A percentile compares a stretch with the other conserved stretches of the same genome.
Evolutionary conservation across 2,329 filamentous ascomycete genomes (phyloP).

Genomic region (Penicillium sp.): DNA sequence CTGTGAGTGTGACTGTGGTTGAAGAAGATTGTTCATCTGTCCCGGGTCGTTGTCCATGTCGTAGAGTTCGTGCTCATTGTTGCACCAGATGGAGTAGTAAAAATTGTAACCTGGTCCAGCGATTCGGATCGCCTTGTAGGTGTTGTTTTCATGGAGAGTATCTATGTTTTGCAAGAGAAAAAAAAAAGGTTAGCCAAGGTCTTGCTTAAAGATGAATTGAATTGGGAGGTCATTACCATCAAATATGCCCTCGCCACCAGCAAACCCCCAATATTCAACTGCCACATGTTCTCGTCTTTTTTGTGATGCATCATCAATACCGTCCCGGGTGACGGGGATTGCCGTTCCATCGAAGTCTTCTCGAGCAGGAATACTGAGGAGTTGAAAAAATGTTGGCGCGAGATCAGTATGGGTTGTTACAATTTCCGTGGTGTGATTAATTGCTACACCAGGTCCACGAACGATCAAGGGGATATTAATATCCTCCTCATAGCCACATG

Average conservation of each 20-base stretch:
- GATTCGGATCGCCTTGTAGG: slow-evolving; percentile 59
- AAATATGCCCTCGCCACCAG: slow-evolving; percentile 23
- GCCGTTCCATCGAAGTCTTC: slow-evolving; percentile 55
- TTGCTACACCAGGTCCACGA: slow-evolving; percentile 53
- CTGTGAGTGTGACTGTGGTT: no score
- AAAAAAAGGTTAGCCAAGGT: no score
- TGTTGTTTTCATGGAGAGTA: slow-evolving; percentile 45
- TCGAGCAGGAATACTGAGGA: slow-evolving; percentile 33
- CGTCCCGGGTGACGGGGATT: slow-evolving; percentile 40
- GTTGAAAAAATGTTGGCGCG: slow-evolving; percentile 55
- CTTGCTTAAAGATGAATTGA: no score
- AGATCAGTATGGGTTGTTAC: slow-evolving; percentile 62
- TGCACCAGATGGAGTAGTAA: slow-evolving; percentile 68
- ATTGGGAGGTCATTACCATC: slow-evolving; percentile 25
- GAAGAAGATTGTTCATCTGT: neutral
- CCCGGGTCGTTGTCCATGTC: slow-evolving; percentile 30
- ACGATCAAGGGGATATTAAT: slow-evolving; percentile 57
- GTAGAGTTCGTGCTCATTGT: slow-evolving; percentile 63
- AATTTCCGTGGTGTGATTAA: slow-evolving; percentile 38
- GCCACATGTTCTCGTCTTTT: slow-evolving; percentile 48
- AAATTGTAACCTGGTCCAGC: slow-evolving; percentile 54
- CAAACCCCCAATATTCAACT: slow-evolving; percentile 55
- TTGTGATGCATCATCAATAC: slow-evolving; percentile 26
- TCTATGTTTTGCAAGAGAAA: no score
- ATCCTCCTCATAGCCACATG: slow-evolving; percentile 55